phyloP scores from a whole-genome alignment of 2,329 filamentous ascomycete species.

The Coleophoma eucalyptorum region DNA sequence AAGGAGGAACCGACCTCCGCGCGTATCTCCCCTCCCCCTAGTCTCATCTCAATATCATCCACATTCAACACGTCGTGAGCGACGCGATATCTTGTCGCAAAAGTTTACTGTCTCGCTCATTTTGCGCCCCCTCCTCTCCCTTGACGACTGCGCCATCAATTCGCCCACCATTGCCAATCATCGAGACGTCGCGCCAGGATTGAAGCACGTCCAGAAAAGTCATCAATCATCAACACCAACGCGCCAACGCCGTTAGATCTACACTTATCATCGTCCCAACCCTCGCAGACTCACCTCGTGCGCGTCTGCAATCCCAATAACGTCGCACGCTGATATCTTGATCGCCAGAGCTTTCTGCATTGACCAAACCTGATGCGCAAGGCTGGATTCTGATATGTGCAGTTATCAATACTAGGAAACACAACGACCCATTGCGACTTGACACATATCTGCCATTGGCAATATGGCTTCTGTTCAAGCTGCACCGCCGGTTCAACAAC shows the following conservation, averaged over 20 bases:
- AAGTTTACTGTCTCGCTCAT: neutral
- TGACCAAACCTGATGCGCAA: conserved; percentile 27
- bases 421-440: conserved; percentile 10
- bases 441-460: conserved; percentile 16
- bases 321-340: conserved; percentile 2
- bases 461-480: conserved; percentile 80
- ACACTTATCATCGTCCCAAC: conserved; percentile 13
- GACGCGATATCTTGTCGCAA: conserved; percentile 12
- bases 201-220: conserved; percentile 22
- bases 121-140: conserved; percentile 1
- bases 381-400: conserved; percentile 29
- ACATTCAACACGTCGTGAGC: conserved; percentile 15
- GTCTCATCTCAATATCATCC: conserved; percentile 3
- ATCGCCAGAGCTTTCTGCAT: conserved; percentile 6
- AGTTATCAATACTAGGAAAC: conserved; percentile 13
- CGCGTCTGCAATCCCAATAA: neutral
- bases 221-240: conserved; percentile 24
- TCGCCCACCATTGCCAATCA: conserved; percentile 4
- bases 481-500: conserved; percentile 64
- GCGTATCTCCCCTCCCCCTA: conserved; percentile 9
- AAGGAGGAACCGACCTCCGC: conserved; percentile 14
- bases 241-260: conserved; percentile 18
- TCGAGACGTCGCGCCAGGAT: conserved; percentile 26
- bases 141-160: conserved; percentile 2
- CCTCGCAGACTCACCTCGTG: conserved; percentile 5